phyloP scores from a whole-genome alignment of 106 monocot genomes.

The Allium fistulosum region DNA sequence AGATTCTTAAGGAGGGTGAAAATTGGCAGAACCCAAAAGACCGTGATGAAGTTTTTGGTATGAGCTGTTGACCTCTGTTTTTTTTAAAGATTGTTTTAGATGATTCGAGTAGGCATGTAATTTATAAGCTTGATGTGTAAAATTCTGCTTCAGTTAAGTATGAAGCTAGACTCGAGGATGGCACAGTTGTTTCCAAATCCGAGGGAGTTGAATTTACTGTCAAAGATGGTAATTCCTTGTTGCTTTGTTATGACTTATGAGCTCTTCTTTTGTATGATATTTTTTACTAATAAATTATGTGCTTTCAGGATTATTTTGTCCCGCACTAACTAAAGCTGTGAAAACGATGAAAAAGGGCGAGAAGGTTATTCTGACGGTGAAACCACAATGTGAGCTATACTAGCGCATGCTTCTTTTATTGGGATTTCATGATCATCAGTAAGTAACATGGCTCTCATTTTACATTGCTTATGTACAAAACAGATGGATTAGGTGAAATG shows the following conservation, averaged over 20 bases:
- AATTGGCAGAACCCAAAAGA: conserved; percentile 88
- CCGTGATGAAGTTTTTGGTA: conserved; percentile 72
- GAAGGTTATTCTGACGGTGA: conserved; percentile 67
- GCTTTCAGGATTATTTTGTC: conserved; percentile 49
- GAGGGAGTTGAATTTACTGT: conserved; percentile 83
- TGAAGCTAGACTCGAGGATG: conserved; percentile 74
- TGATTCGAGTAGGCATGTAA: too few species aligned
- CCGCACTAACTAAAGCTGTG: conserved; percentile 60
- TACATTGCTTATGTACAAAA: neutral
- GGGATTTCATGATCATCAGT: too few species aligned
- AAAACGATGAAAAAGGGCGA: conserved; percentile 81
- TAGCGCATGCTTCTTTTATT: neutral
- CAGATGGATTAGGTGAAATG: conserved; percentile 72
- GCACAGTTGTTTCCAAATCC: conserved; percentile 59
- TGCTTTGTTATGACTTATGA: neutral
- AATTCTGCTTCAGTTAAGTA: conserved; percentile 43
- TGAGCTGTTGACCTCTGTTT: neutral
- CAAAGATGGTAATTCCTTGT: conserved; percentile 48
- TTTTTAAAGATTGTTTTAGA: too few species aligned
- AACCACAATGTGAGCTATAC: conserved; percentile 56
- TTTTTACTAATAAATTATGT: too few species aligned
- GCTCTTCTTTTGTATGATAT: too few species aligned
- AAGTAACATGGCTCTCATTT: neutral
- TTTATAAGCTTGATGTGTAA: too few species aligned
- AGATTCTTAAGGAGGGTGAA: conserved; percentile 55